Conservation (phyloP, 1,284 basidiomycete species). For the Heimioporus retisporus region DNA sequence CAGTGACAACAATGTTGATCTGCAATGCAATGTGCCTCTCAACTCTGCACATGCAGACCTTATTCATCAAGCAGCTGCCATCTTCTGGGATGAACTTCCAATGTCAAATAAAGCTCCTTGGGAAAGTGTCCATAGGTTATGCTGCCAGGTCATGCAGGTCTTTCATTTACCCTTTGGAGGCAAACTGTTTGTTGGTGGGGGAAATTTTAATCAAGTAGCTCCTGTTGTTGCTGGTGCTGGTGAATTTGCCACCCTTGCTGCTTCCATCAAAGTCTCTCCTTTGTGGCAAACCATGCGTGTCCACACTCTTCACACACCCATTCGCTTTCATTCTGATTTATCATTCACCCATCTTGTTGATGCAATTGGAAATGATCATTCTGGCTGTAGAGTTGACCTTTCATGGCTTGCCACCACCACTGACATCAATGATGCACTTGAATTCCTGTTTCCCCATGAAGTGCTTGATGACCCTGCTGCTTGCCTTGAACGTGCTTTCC, state of each 20-base stretch:
- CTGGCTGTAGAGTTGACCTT: background rate
- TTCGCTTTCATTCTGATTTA: background rate
- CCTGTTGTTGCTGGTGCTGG: background rate
- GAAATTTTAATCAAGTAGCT: background rate
- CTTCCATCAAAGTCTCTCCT: background rate
- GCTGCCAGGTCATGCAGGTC: background rate
- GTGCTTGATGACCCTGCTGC: background rate
- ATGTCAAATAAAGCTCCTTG: background rate
- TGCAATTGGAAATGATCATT: background rate
- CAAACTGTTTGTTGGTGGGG: background rate
- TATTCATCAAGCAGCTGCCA: background rate
- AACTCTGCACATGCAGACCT: background rate
- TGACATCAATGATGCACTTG: background rate
- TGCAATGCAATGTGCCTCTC: background rate
- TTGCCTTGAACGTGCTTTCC: background rate
- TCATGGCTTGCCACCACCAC: too few species aligned
- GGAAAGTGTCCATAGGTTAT: background rate
- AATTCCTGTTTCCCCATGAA: background rate
- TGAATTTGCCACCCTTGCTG: background rate
- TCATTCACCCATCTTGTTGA: background rate
- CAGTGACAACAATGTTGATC: background rate
- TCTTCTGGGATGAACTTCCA: constrained; percentile 1
- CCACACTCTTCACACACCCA: background rate
- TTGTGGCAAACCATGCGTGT: background rate
- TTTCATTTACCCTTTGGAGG: too few species aligned